Base-by-base conservation (phyloP, 257 asterid species). In the Solanum lycopersicoides region DNA sequence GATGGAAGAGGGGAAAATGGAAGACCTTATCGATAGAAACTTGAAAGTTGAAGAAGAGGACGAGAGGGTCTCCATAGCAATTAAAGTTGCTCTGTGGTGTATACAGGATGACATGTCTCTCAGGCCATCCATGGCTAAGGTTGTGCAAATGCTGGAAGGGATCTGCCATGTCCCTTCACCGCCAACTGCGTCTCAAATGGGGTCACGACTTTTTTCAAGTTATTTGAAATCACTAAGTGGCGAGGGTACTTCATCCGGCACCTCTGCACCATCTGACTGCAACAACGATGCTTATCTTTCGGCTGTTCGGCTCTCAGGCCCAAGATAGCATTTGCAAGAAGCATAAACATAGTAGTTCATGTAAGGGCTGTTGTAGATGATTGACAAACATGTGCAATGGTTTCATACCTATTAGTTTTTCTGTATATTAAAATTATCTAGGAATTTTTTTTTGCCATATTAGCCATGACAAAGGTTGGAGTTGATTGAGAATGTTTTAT, bases 141-240 rank as follows among this genome's bases (percentile, higher is more conserved):
- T 96, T 12, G 99, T 95, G 75, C 99, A 96, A 88, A 97, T 97
- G 99, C 98, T 97, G 1, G 99, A 97, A 91, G 98, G 99, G 72
- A 89, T 97, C 21, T 90, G 93, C 86, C 93, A 93, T 5, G 98
- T 94, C 80, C 94, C 95, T 13, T 90, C 87, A 50, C 99, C 99
- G 11, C 99, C 99, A 8, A 88, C 92, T 15, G 87, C 95, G 21
- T 87, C 92, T 39, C 98, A 92, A 47, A 63, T 94, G 2, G 99
- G 98, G 1, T 91, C 98, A 1, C 89, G 95, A 25, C 93, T 97
- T 32, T 94, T 91, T 88, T 89, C 98, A 4, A 90, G 87, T 84
- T 89, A 94, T 88, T 91, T 91, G 14, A 97, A 92, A 90, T 90
- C 98, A 7, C 86, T 88, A 21, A 95, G 96, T 23, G 96, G 91